Evolutionary conservation across 2,329 filamentous ascomycete species (phyloP).

Genomic region (Penicillium brevicompactum): DNA sequence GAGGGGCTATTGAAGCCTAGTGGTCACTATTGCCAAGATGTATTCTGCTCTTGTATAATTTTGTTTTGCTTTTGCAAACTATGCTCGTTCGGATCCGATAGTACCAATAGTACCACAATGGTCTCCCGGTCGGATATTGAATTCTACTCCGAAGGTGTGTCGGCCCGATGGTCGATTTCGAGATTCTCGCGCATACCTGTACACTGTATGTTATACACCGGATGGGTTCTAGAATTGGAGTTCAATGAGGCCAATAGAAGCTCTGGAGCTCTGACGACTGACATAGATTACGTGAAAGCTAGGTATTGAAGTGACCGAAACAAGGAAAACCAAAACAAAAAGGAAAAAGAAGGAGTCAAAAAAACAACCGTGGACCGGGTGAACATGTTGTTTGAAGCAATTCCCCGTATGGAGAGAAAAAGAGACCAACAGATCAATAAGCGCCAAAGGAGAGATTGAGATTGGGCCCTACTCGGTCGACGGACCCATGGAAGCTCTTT

Average conservation of each 20-base stretch:
- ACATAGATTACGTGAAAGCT: too few relatives aligned
- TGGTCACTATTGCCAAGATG: background rate
- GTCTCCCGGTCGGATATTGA: slow-evolving; percentile 1
- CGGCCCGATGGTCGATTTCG: background rate
- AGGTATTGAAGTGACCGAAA: too few relatives aligned
- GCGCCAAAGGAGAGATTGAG: background rate
- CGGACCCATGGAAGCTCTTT: background rate
- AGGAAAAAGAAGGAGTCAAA: too few relatives aligned
- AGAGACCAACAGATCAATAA: too few relatives aligned
- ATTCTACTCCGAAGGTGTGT: slow-evolving; percentile 2
- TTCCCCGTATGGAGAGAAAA: too few relatives aligned
- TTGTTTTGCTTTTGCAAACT: background rate
- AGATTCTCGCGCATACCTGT: background rate
- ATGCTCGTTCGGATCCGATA: background rate
- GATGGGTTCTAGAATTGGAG: background rate
- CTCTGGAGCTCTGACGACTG: too few relatives aligned
- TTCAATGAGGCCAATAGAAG: background rate
- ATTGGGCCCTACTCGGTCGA: background rate
- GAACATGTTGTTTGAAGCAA: too few relatives aligned
- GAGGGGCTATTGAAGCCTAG: background rate
- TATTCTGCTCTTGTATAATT: background rate
- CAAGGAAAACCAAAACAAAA: background rate
- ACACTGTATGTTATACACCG: background rate
- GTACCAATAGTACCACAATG: background rate
- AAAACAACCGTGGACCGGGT: too few relatives aligned